phyloP scores from a whole-genome alignment of 1,284 basidiomycete genomes.

The Lignosus rhinocerotis region DNA sequence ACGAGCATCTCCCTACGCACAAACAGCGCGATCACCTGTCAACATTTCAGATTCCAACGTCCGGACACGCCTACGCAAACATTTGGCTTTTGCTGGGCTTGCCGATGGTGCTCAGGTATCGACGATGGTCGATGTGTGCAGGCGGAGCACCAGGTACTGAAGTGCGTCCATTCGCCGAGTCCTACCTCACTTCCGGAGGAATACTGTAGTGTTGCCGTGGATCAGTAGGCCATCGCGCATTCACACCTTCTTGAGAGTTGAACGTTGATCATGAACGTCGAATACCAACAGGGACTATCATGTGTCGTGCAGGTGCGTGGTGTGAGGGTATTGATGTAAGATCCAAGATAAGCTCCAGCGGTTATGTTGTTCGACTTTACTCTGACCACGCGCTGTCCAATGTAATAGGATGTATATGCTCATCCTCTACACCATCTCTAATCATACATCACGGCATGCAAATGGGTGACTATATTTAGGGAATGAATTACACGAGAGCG shows the following conservation, averaged over 20 bases:
- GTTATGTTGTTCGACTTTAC: no score
- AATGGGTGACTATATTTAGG: slow-evolving; percentile 14
- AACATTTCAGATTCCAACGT: slow-evolving; percentile 51
- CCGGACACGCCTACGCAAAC: slow-evolving; percentile 63
- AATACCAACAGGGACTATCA: no score
- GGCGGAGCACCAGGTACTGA: no score
- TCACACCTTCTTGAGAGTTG: no score
- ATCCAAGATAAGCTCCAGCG: no score
- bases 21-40: slow-evolving; percentile 50
- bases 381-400: not conserved
- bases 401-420: not conserved
- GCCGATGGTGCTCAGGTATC: slow-evolving; percentile 65
- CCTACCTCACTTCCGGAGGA: no score
- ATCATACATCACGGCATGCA: slow-evolving; percentile 12
- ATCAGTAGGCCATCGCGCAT: no score
- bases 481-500: slow-evolving; percentile 16
- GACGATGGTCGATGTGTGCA: slow-evolving; percentile 50
- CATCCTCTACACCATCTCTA: slow-evolving; percentile 9
- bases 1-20: not conserved
- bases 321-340: no score
- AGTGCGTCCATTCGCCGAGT: no score
- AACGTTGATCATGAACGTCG: no score
- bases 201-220: no score
- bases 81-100: slow-evolving; percentile 44
- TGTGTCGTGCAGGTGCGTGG: no score